These are phyloP conservation scores for Ustilago tritici DNA, from an alignment of 1,284 basidiomycete species.

Conservation along the genomic window DNA sequence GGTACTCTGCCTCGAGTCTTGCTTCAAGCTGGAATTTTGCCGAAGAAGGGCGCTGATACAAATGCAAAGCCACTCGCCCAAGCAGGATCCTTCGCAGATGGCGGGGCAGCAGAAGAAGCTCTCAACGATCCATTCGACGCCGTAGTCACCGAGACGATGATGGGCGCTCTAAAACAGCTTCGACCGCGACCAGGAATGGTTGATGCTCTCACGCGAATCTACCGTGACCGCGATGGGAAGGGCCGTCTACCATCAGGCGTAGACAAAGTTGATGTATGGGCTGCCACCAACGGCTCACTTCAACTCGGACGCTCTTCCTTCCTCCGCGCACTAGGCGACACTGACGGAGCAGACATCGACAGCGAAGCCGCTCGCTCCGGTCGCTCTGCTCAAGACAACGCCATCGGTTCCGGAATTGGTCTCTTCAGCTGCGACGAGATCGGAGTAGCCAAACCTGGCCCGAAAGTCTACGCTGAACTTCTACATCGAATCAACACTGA, in stretches of 20 bases:
- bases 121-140: conserved; percentile 41
- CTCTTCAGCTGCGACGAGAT: conserved; percentile 63
- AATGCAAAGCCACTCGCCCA: conserved; percentile 23
- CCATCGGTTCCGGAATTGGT: conserved; percentile 43
- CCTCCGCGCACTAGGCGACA: conserved; percentile 39
- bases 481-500: conserved; percentile 32
- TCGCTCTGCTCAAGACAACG: conserved; percentile 13
- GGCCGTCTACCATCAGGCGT: conserved; percentile 28
- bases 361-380: conserved; percentile 32
- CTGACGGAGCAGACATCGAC: conserved; percentile 46
- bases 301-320: conserved; percentile 43
- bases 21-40: conserved; percentile 54
- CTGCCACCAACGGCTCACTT: conserved; percentile 59
- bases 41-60: conserved; percentile 18
- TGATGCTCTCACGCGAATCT: conserved; percentile 51
- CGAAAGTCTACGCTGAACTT: conserved; percentile 55
- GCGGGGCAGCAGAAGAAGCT: conserved; percentile 36
- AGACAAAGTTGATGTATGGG: conserved; percentile 54
- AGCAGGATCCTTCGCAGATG: conserved; percentile 37
- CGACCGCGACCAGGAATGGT: conserved; percentile 58
- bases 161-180: conserved; percentile 52
- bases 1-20: conserved; percentile 54
- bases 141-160: conserved; percentile 46
- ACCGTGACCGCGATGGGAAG: conserved; percentile 48
- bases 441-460: conserved; percentile 58